Evolutionary conservation across 2,329 filamentous ascomycete genomes (phyloP).

Genomic region (Fusarium incarnatum): DNA sequence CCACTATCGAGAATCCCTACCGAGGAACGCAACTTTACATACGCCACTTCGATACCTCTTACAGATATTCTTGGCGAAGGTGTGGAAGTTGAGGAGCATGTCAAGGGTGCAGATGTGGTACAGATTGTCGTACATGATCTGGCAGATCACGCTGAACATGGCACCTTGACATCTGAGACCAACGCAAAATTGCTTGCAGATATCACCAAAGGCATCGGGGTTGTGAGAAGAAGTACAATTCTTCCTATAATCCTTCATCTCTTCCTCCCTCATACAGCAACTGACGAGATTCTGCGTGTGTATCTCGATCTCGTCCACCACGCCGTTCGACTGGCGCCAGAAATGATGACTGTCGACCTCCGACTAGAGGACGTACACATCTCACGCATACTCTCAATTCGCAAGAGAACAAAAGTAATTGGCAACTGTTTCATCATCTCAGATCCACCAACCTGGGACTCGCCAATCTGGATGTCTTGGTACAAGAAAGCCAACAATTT

Average conservation of each 20-base stretch:
- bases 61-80: constrained; percentile 65
- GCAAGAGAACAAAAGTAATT: constrained; percentile 70
- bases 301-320: constrained; percentile 71
- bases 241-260: constrained; percentile 69
- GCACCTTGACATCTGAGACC: constrained; percentile 28
- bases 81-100: constrained; percentile 72
- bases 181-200: constrained; percentile 55
- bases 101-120: constrained; percentile 75
- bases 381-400: constrained; percentile 60
- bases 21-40: constrained; percentile 72
- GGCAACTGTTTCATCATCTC: constrained; percentile 62
- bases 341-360: constrained; percentile 72
- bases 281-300: constrained; percentile 39
- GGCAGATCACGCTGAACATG: constrained; percentile 27
- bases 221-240: constrained; percentile 72
- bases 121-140: constrained; percentile 64
- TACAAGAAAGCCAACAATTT: constrained; percentile 69
- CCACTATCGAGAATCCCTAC: constrained; percentile 71
- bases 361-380: constrained; percentile 65
- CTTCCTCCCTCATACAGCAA: constrained; percentile 47
- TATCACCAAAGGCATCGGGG: constrained; percentile 69
- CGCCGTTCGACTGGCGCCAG: constrained; percentile 70
- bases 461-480: constrained; percentile 64
- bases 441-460: constrained; percentile 65
- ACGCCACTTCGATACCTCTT: constrained; percentile 72